Percentiles rank a stretch among this genome's conserved stretches.
phyloP scores from a whole-genome alignment of 1,139 yeast species.

The Wickerhamomyces sp. region DNA sequence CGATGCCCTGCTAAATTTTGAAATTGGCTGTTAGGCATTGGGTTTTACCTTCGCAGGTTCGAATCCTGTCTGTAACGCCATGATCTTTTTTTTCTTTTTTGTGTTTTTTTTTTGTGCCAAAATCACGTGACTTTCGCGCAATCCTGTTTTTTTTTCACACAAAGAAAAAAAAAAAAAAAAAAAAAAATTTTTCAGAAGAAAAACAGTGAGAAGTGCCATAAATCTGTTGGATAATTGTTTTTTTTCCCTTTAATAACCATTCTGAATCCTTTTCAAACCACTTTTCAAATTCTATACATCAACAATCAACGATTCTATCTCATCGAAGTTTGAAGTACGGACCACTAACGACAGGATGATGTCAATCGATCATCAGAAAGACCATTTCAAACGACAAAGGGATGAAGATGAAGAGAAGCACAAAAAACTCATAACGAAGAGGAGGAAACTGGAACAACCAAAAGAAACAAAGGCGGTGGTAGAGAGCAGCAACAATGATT shows the following conservation, averaged over 20 bases:
- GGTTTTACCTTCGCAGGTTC: conserved; percentile 61
- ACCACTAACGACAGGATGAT: conserved; percentile 10
- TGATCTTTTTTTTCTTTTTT: conserved; percentile 17
- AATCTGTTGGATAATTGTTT: not conserved
- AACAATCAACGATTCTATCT: not conserved
- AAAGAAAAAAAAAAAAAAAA: too few relatives aligned
- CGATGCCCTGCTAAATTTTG: conserved; percentile 66
- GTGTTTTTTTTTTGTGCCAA: conserved; percentile 1
- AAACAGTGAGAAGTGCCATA: not conserved
- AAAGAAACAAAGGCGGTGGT: not conserved
- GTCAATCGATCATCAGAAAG: conserved; percentile 20
- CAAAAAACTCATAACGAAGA: not conserved
- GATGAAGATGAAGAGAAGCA: conserved; percentile 14
- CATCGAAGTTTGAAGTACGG: not conserved
- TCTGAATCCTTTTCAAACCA: not conserved
- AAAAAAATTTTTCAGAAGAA: not conserved
- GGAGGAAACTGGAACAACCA: conserved; percentile 2
- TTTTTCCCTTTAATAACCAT: too few relatives aligned
- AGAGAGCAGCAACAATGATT: conserved; percentile 9
- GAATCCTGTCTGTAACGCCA: conserved; percentile 59
- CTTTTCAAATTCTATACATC: not conserved
- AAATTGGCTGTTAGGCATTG: conserved; percentile 38
- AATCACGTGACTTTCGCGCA: conserved; percentile 3
- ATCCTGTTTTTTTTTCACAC: not conserved
- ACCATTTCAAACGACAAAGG: conserved; percentile 19